phyloP scores from a whole-genome alignment of 129 eudicot species.

The Helichrysum umbraculigerum region DNA sequence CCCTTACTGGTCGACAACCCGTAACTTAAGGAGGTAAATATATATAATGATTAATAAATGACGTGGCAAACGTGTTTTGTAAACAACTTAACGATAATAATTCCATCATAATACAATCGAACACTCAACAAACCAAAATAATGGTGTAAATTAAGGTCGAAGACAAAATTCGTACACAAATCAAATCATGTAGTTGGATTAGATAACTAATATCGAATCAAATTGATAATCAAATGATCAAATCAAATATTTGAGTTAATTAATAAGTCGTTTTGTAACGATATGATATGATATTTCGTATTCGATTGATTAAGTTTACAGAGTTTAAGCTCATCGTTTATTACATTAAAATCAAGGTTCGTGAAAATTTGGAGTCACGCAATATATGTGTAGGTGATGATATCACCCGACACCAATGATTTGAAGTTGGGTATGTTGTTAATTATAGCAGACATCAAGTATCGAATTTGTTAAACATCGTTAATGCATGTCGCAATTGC shows the following conservation, averaged over 20 bases:
- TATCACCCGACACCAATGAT: not conserved
- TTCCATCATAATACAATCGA: not conserved
- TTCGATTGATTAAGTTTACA: too few relatives aligned
- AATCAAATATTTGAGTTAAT: too few relatives aligned
- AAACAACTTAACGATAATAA: not conserved
- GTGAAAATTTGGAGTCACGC: not conserved
- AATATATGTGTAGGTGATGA: too few relatives aligned
- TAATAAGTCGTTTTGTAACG: not conserved
- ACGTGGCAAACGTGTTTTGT: slow-evolving; percentile 8
- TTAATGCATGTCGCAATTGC: not conserved
- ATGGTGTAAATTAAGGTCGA: not conserved
- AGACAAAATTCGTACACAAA: not conserved
- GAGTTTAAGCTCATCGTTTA: too few relatives aligned
- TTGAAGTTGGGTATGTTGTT: not conserved
- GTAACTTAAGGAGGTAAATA: not conserved
- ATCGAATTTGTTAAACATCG: not conserved
- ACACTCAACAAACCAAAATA: not conserved
- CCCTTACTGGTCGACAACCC: not conserved
- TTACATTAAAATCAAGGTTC: too few relatives aligned
- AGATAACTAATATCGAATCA: not conserved
- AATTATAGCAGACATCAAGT: not conserved
- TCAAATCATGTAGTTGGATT: not conserved
- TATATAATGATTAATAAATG: not conserved
- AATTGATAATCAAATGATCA: not conserved
- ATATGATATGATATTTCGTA: not conserved